Evolutionary conservation across 371 early-diverging fungal genomes (phyloP), one percentile per base, ranked within the genome.

Genomic region (Sporodiniella umbellata): DNA sequence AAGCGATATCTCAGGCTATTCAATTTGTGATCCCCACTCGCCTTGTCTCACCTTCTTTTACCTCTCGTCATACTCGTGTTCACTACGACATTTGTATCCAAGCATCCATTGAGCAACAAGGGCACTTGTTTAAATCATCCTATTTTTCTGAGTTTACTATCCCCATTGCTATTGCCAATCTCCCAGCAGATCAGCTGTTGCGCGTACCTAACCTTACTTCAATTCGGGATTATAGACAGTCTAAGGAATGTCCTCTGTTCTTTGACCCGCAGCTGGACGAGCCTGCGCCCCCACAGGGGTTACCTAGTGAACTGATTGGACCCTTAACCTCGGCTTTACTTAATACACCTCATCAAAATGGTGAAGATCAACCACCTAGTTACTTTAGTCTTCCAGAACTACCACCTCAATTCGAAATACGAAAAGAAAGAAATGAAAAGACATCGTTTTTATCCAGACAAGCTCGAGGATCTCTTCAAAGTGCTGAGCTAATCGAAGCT

Each of bases 21-120:
- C 33, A 45, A 21, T 75, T 75, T 51, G 48, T 62, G 43, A 53
- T 75, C 15, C 75, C 75, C 26, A 75, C 75, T 4, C 60, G 68
- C 2, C 63, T 66, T 1, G 75, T 75, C 8, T 71, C 72, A 2
- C 75, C 75, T 1, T 66, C 70, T 0, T 75, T 75, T 37, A 54
- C 50, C 15, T 68, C 72, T 3, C 69, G 70, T 3, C 71, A 75
- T 48, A 70, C 69, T 0, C 66, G 75, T n/a, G 66, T 70, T 2
- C 53, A 56, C 7, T 75, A 75, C 22, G 75, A 75, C 19, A 25
- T 75, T 4, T 49, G 33, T 12, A 66, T 75, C 30, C 43, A 53
- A 22, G 60, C 71, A 1, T 50, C 62, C 0, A 49, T 64, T 17
- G 72, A 69, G 28, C 58, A 60, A 33, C 40, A 40, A 40, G 66